Percentiles rank a stretch among this genome's conserved stretches.
These are phyloP conservation scores for Phytopythium cucurbitacearum DNA, from an alignment of 352 stramenopile species.

Conservation along the genomic window DNA sequence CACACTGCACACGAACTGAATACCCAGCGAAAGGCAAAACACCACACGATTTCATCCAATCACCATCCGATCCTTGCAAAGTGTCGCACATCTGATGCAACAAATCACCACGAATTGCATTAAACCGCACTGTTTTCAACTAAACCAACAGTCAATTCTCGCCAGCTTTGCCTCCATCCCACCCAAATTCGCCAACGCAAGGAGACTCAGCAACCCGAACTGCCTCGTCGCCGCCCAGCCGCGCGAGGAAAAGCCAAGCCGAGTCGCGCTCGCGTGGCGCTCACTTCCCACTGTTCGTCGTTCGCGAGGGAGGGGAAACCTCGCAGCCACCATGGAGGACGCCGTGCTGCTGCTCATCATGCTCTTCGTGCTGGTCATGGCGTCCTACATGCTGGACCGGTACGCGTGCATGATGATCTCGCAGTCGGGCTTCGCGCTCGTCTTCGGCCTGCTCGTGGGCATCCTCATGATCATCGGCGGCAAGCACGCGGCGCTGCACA, in stretches of 20 bases:
- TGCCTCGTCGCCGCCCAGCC: slow-evolving; percentile 4
- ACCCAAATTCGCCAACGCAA: no score
- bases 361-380: slow-evolving; percentile 86
- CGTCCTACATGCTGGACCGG: slow-evolving; percentile 82
- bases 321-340: slow-evolving; percentile 60
- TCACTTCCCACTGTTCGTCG: not conserved
- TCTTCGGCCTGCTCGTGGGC: slow-evolving; percentile 73
- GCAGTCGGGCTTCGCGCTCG: slow-evolving; percentile 80
- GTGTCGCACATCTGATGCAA: no score
- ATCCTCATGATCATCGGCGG: slow-evolving; percentile 65
- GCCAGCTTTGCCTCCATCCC: no score
- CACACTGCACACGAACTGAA: no score
- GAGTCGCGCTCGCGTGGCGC: not conserved
- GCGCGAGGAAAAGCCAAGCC: slow-evolving; percentile 4
- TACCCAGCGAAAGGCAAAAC: no score
- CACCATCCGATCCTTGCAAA: no score
- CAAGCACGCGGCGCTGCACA: slow-evolving; percentile 60
- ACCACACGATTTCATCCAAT: no score
- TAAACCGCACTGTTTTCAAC: no score
- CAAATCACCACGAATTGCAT: no score
- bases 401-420: slow-evolving; percentile 85
- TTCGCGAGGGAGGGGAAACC: slow-evolving; percentile 9
- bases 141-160: no score
- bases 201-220: slow-evolving; percentile 2
- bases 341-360: slow-evolving; percentile 78